Conservation (phyloP, 257 asterid genomes). For the Fraxinus pennsylvanica region DNA sequence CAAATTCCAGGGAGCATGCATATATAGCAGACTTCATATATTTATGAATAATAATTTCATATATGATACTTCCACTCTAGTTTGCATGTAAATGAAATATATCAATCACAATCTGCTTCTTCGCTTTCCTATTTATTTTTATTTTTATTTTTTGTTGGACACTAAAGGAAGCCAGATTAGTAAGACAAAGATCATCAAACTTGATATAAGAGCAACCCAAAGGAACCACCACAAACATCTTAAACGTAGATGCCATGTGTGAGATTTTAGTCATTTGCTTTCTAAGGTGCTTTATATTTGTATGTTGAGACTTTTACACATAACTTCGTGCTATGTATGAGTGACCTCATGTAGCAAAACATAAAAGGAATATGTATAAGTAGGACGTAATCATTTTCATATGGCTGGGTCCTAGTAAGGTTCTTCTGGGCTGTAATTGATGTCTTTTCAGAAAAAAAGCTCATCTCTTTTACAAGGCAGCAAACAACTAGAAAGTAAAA, state of each 20-base stretch:
- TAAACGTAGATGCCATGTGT: constrained; percentile 20
- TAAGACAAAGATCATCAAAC: not conserved
- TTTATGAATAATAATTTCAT: not conserved
- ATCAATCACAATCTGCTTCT: not conserved
- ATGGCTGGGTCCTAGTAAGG: constrained; percentile 40
- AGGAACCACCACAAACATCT: not conserved
- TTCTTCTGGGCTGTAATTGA: constrained; percentile 42
- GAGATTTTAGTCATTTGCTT: constrained; percentile 10
- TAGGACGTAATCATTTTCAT: constrained; percentile 22
- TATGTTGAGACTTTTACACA: constrained; percentile 11
- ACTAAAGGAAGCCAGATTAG: not conserved
- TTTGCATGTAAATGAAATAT: not conserved
- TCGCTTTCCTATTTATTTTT: not conserved
- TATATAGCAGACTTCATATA: not conserved
- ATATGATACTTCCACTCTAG: not conserved
- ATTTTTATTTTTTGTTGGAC: not conserved
- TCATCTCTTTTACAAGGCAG: constrained; percentile 31
- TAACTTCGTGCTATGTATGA: constrained; percentile 20
- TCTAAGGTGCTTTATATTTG: constrained; percentile 16
- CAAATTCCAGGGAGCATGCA: too few relatives aligned
- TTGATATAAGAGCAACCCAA: not conserved
- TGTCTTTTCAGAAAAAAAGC: constrained; percentile 31
- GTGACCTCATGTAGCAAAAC: constrained; percentile 11
- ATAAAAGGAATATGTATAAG: constrained; percentile 14
- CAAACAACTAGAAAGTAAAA: constrained; percentile 29